A percentile compares a stretch with the other conserved stretches of the same genome.
phyloP scores from a whole-genome alignment of 441 rosid genomes.

The Populus hybrid region DNA sequence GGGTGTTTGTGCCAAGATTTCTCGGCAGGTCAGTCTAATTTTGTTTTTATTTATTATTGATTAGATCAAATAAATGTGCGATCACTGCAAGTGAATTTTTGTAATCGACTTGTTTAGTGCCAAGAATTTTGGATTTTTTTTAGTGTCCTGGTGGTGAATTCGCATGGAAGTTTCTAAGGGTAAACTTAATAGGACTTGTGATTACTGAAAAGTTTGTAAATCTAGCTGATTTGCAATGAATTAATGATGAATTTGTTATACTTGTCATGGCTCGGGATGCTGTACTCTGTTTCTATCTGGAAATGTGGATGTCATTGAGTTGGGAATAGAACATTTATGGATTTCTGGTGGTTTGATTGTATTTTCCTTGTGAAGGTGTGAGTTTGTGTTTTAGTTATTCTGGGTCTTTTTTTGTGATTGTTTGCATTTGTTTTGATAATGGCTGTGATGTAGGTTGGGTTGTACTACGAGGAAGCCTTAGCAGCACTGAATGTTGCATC shows the following conservation, averaged over 20 bases:
- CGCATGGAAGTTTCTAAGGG: background rate
- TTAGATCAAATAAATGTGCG: background rate
- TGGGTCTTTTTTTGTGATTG: background rate
- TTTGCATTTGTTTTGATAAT: background rate
- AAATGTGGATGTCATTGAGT: background rate
- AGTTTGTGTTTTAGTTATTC: background rate
- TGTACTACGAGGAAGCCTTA: conserved; percentile 88
- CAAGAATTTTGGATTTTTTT: background rate
- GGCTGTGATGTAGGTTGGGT: conserved; percentile 55
- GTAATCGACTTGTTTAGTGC: background rate
- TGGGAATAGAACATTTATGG: background rate
- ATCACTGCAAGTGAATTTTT: background rate
- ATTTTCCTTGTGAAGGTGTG: background rate
- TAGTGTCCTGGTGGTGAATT: background rate
- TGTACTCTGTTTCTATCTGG: background rate
- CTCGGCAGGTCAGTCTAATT: conserved; percentile 65
- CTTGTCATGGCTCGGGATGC: background rate
- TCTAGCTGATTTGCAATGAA: background rate
- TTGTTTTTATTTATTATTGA: background rate
- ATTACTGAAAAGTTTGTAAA: background rate
- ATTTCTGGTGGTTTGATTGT: background rate
- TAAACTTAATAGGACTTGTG: background rate
- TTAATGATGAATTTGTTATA: background rate
- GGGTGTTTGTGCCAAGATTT: conserved; percentile 89
- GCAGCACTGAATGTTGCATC: conserved; percentile 65